Evolutionary conservation across 2,329 filamentous ascomycete species (phyloP), one percentile per base, ranked within the genome.

Genomic region (Polytolypa hystricis): DNA sequence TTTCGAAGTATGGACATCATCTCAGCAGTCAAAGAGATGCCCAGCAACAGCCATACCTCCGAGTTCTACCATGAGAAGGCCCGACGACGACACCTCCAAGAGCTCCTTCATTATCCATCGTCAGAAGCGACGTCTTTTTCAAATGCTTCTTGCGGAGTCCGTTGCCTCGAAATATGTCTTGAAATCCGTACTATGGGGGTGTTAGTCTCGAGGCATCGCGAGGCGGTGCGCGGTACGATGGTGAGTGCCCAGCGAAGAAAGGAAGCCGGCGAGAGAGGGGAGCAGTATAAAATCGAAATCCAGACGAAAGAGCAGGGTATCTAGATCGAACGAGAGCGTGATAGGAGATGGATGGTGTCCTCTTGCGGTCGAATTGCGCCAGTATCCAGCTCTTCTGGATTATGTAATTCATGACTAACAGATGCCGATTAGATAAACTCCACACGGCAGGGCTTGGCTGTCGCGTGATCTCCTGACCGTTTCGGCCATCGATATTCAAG

Each of bases 31-130:
- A n/a, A n/a, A n/a, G n/a, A n/a, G n/a, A n/a, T n/a, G n/a, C n/a
- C n/a, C n/a, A n/a, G n/a, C n/a, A n/a, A n/a, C n/a, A n/a, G 21
- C 21, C 21, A 25, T 55, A 60, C 58, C 56, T 52, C 43, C 55
- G 54, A 19, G 49, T 45, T 26, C 45, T 47, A 40, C 39, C 44
- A 36, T 50, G 46, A 30, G 49, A 42, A 14, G 40, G 38, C 39
- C 49, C 49, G 19, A 46, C 41, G 26, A 52, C 42, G 34, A 46
- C 48, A 38, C 46, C 44, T 21, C 53, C 53, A 28, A 54, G 37
- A 5, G 50, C 37, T 31, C 50, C 45, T 45, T 59, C 58, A 38
- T 55, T 51, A 40, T 59, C 56, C 49, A 59, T 49, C 42, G 49
- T 43, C 33, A 6, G 16, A 37, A 16, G 16, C 11, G 14, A 6